Base-by-base conservation (phyloP, 257 asterid genomes). In the Gentiana macrophylla region DNA sequence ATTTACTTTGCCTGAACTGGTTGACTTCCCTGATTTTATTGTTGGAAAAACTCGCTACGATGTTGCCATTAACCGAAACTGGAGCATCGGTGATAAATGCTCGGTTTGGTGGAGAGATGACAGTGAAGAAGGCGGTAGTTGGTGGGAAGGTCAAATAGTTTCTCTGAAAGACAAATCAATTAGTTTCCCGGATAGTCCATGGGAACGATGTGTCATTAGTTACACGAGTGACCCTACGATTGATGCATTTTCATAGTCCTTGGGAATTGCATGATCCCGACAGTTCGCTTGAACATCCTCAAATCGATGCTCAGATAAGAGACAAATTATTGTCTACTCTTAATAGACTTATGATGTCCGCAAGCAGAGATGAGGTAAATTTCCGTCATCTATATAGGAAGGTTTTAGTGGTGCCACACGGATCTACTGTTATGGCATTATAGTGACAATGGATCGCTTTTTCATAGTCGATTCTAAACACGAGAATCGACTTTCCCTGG, bases 251-350 rank as follows among this genome's bases (percentile, higher is more conserved):
- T 61, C 98, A 91, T 63, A 72, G 92, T 72, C 96, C 98, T 41
- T 91, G 98, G 98, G 98, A 91, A 70, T 76, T 91, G 62, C 89
- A 79, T 12, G 96, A 80, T 72, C 83, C 80, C 15, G 80, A 72
- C 15, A 59, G 15, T 67, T 47, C 15, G 34, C 76, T 82, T 78
- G 94, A 77, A 71, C 86, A 60, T 35, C 82, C 92, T 33, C 74
- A 60, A 65, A 71, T 81, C 58, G 78, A 78, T 56, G 6, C 68
- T 10, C 60, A 67, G 45, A 63, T 63, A 66, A 80, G 69, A 62
- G 73, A 61, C 53, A 71, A 58, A 67, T 72, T 91, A 50, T 63
- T 80, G 51, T 52, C 57, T 50, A 71, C 73, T 60, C 61, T 86
- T 37, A 60, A 68, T 59, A 57, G 72, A 62, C 78, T 84, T 65